Base-by-base conservation (phyloP, 192 early-diverging fungal species). In the Tieghemiomyces parasiticus region DNA sequence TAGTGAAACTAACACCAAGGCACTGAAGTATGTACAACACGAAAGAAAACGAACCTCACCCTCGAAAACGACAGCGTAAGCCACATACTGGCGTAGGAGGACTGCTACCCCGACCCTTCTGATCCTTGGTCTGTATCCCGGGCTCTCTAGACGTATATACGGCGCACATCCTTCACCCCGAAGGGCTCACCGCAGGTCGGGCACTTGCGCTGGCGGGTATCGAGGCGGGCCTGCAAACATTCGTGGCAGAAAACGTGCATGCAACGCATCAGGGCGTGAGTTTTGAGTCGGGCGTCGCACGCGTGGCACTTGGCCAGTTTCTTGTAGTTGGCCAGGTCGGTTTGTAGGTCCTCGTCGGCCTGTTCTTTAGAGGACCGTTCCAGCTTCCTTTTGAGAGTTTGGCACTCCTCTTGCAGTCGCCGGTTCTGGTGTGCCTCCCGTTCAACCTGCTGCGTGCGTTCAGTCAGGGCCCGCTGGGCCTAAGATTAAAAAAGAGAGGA, bases 181-280 rank as follows among this genome's bases (percentile, higher is more conserved):
- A 96, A 96, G 26, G 86, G 75, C 64, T 87, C 80, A 52, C 81
- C 83, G 67, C 93, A 96, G 24, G 84, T 87, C 16, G 93, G 93
- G 67, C 93, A 96, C 71, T 91, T 91, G 69, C 92, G 81, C 72
- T 95, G 92, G 6, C 95, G 81, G 0, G 88, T 90, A 46, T 88
- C 85, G 60, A 84, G 74, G 56, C 85, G 78, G 31, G 85, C 80
- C 61, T 95, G 89, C 61, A 95, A 86, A 65, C 94, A 97, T 60
- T 80, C 71, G 61, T 90, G 88, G 77, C 95, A 97, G 75, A 97
- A 97, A 16, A 86, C 87, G 63, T 97, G 95, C 92, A 94, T 94
- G 70, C 95, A 97, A 34, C 87, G 79, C 52, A 78, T 32, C 13
- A 97, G 68, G 2, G 85, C 74, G 65, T 89, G 89, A 32, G 79